Conservation (phyloP, 345 rosid genomes). For the Pelargonium nanum region DNA sequence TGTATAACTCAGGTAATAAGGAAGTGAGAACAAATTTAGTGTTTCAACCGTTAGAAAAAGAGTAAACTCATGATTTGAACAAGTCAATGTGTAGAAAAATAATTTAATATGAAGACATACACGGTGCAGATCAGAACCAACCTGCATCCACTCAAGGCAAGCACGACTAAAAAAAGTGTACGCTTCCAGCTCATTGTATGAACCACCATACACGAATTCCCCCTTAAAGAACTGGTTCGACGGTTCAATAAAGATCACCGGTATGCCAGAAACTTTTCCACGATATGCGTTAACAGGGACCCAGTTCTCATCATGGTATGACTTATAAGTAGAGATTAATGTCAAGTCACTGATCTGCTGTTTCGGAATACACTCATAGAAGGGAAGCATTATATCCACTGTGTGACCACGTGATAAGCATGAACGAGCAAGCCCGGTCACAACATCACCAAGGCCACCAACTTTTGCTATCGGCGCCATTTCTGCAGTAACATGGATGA, state of each 20-base stretch:
- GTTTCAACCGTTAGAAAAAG: neutral
- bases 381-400: constrained; percentile 47
- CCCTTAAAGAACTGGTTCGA: constrained; percentile 46
- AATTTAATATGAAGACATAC: constrained; percentile 2
- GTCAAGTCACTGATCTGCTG: constrained; percentile 26
- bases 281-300: constrained; percentile 30
- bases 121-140: constrained; percentile 11
- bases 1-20: neutral
- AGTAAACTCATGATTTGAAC: neutral
- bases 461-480: constrained; percentile 57
- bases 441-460: constrained; percentile 64
- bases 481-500: constrained; percentile 46
- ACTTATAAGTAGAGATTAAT: constrained; percentile 20
- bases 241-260: constrained; percentile 41
- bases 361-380: constrained; percentile 39
- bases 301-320: constrained; percentile 47
- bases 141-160: constrained; percentile 63
- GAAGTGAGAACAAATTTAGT: neutral
- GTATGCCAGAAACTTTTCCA: constrained; percentile 35
- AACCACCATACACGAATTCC: constrained; percentile 39
- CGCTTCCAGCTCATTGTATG: constrained; percentile 47
- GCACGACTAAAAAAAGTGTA: constrained; percentile 49
- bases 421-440: constrained; percentile 50
- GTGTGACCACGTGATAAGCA: constrained; percentile 39
- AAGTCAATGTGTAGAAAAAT: neutral